phyloP scores from a whole-genome alignment of 2,329 filamentous ascomycete species.

The Diaporthe citriasiana region DNA sequence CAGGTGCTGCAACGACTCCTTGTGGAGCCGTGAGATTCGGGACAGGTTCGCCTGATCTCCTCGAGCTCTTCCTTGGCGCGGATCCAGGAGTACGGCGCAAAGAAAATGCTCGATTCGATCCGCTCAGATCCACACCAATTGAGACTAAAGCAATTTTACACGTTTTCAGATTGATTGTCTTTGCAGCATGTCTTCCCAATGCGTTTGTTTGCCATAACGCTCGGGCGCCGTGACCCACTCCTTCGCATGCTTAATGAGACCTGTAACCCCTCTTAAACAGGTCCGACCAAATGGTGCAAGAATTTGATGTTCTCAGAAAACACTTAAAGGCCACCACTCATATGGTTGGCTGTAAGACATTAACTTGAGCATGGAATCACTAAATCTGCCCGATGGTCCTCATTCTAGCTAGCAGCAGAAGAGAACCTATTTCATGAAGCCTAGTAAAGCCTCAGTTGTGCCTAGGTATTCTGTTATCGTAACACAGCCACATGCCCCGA shows the following conservation, averaged over 20 bases:
- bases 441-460: no score
- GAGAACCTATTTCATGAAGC: not conserved
- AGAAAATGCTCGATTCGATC: slow-evolving; percentile 17
- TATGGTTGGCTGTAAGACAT: not conserved
- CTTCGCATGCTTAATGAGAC: not conserved
- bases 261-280: no score
- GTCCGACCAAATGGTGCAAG: no score
- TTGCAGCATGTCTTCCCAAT: not conserved
- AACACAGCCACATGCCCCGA: no score
- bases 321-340: not conserved
- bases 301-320: not conserved
- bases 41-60: not conserved
- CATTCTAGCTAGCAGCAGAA: no score
- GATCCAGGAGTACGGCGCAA: not conserved
- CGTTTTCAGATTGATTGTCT: not conserved
- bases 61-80: not conserved
- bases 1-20: not conserved
- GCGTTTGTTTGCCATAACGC: not conserved
- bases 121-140: not conserved
- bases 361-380: not conserved
- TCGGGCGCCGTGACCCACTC: not conserved
- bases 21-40: not conserved
- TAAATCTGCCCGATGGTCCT: no score
- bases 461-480: no score
- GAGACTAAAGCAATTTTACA: not conserved